Evolutionary conservation across 2,329 filamentous ascomycete genomes (phyloP), one percentile per base, ranked within the genome.

Genomic region (Exserohilum rostratum): DNA sequence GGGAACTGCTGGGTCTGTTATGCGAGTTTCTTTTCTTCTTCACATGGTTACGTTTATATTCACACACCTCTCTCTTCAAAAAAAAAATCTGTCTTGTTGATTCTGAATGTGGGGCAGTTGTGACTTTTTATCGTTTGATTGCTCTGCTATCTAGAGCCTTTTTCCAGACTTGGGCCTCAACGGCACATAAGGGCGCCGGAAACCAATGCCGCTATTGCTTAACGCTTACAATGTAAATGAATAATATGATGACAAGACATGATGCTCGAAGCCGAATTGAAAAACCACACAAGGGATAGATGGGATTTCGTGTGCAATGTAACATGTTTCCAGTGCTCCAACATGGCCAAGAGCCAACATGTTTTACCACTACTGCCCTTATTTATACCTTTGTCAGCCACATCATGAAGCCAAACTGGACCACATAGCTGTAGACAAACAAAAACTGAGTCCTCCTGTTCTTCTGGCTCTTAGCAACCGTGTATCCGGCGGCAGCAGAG

Each of bases 361-460:
- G n/a, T n/a, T n/a, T n/a, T n/a, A n/a, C n/a, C n/a, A n/a, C n/a
- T n/a, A n/a, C n/a, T n/a, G n/a, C 13, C 31, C 13, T 34, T 12
- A n/a, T n/a, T 42, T n/a, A 70, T 33, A 72, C 70, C 55, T 50
- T 67, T 51, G 67, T 89, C 58, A 90, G 76, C 69, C 87, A 82
- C 88, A 93, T 95, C 93, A 98, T 99, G 76, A 98, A 96, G 51
- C 93, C 80, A 64, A 98, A 85, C 79, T 99, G 95, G 52, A 98
- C 88, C 50, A 96, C 82, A 76, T 98, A 99, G 39, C 93, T 93
- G 78, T 99, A 74, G 7, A 74, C 64, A 33, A 76, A 75, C 46
- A 75, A 49, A 37, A 74, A 72, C 51, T 74, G 68, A 11, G 69
- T 73, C 46, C 70, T 50, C 55, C 67, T 55, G 33, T 66, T 69